A percentile compares a stretch with the other conserved stretches of the same genome.
phyloP scores from a whole-genome alignment of 202 grass and related monocot genomes.

The Setaria viridis region DNA sequence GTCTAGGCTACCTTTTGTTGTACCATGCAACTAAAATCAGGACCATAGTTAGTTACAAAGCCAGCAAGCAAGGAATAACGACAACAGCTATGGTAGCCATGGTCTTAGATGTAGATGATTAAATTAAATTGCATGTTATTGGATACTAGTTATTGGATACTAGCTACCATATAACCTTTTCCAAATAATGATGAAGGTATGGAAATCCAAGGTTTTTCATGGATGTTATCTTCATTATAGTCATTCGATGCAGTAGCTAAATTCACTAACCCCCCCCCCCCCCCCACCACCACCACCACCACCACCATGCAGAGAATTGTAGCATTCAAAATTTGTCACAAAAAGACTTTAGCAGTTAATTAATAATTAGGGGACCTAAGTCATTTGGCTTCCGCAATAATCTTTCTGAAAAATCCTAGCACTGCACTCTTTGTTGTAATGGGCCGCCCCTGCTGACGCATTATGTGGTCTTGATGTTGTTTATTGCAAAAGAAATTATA shows the following conservation, averaged over 20 bases:
- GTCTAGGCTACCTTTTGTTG: constrained; percentile 22
- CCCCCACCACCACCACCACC: too few species aligned
- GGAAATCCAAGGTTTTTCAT: neutral
- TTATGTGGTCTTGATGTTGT: too few species aligned
- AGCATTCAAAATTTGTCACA: too few species aligned
- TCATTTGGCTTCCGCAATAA: too few species aligned
- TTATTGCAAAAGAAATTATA: neutral
- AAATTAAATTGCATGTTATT: neutral
- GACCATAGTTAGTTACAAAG: constrained; percentile 41
- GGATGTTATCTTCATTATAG: neutral
- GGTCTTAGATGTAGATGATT: neutral
- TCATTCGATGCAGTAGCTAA: neutral
- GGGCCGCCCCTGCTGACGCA: too few species aligned
- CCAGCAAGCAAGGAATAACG: neutral
- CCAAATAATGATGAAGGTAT: neutral
- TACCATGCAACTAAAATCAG: constrained; percentile 28
- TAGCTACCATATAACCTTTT: neutral
- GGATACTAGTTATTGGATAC: neutral
- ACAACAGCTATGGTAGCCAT: neutral
- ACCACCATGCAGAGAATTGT: too few species aligned
- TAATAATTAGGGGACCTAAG: too few species aligned
- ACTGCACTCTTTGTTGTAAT: too few species aligned
- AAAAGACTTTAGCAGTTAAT: too few species aligned
- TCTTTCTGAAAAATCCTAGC: too few species aligned
- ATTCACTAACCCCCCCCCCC: too few species aligned